phyloP scores from a whole-genome alignment of 2,329 filamentous ascomycete genomes.

The Polytolypa hystricis region DNA sequence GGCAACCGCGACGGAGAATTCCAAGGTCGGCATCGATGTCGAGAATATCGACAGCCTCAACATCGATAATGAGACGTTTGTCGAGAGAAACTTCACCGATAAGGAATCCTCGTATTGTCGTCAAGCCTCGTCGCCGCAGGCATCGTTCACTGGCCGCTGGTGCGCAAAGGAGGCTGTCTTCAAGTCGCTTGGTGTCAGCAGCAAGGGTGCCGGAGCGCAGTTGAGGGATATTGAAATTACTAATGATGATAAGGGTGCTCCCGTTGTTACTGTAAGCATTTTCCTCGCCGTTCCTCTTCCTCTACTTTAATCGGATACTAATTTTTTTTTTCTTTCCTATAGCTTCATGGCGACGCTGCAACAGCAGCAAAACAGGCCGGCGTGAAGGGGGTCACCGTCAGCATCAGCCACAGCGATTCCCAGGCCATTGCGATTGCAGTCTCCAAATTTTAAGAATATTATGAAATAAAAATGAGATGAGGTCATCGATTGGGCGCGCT shows the following conservation, averaged over 20 bases:
- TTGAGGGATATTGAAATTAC: slow-evolving; percentile 92
- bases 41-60: slow-evolving; percentile 82
- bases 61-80: slow-evolving; percentile 85
- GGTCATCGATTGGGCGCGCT: too few relatives aligned
- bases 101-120: slow-evolving; percentile 79
- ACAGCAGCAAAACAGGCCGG: slow-evolving; percentile 74
- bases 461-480: not conserved
- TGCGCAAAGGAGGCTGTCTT: slow-evolving; percentile 97
- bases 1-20: slow-evolving; percentile 49
- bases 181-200: slow-evolving; percentile 81
- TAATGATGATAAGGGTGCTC: slow-evolving; percentile 69
- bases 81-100: slow-evolving; percentile 86
- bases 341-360: slow-evolving; percentile 81
- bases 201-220: slow-evolving; percentile 78
- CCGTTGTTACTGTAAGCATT: slow-evolving; percentile 66
- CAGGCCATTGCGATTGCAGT: slow-evolving; percentile 94
- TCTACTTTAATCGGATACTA: not conserved
- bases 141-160: slow-evolving; percentile 92
- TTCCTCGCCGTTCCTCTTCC: slow-evolving; percentile 8
- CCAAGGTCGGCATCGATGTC: slow-evolving; percentile 86
- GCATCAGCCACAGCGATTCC: slow-evolving; percentile 88
- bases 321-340: slow-evolving; percentile 13
- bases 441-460: slow-evolving; percentile 52
- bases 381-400: slow-evolving; percentile 79
- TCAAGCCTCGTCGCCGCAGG: slow-evolving; percentile 65